Conservation (phyloP, 1,284 basidiomycete species). For the Apiotrichum mycotoxinovorans region DNA sequence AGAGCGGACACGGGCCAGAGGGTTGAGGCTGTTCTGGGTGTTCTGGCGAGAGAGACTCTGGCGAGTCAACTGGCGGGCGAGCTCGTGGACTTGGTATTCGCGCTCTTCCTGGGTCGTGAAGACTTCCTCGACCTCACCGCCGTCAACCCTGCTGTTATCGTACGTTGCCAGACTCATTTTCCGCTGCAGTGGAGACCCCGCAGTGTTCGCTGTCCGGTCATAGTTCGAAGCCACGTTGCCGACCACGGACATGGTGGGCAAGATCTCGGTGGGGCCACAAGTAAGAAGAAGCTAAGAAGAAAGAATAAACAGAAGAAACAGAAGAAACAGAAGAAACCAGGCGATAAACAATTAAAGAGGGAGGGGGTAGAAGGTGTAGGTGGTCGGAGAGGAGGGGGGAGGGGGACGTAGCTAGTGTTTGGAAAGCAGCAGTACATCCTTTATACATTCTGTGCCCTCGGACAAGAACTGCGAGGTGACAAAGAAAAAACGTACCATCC, state of each 20-base stretch:
- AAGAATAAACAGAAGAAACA: neutral
- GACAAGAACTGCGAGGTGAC: too few relatives aligned
- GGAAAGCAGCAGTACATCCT: too few relatives aligned
- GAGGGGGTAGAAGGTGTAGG: conserved; percentile 1
- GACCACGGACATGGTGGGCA: conserved; percentile 19
- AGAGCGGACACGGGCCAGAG: conserved; percentile 1
- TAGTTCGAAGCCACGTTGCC: conserved; percentile 14
- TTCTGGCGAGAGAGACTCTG: conserved; percentile 15
- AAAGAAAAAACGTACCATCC: too few relatives aligned
- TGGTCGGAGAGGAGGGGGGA: neutral
- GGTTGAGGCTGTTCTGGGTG: conserved; percentile 1
- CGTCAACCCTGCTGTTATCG: neutral
- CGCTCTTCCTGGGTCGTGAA: conserved; percentile 13
- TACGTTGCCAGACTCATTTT: neutral
- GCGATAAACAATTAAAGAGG: neutral
- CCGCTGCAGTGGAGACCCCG: conserved; percentile 4
- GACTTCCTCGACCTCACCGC: conserved; percentile 13
- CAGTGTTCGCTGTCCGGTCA: conserved; percentile 6
- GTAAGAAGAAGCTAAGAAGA: neutral
- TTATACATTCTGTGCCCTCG: too few relatives aligned
- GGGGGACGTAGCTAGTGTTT: neutral
- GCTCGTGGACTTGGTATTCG: conserved; percentile 22
- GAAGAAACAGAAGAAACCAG: neutral
- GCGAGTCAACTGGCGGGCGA: conserved; percentile 37
- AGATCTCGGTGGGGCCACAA: neutral